Evolutionary conservation across 768 basidiomycete genomes (phyloP).

Genomic region (Gymnopilus dilepis): DNA sequence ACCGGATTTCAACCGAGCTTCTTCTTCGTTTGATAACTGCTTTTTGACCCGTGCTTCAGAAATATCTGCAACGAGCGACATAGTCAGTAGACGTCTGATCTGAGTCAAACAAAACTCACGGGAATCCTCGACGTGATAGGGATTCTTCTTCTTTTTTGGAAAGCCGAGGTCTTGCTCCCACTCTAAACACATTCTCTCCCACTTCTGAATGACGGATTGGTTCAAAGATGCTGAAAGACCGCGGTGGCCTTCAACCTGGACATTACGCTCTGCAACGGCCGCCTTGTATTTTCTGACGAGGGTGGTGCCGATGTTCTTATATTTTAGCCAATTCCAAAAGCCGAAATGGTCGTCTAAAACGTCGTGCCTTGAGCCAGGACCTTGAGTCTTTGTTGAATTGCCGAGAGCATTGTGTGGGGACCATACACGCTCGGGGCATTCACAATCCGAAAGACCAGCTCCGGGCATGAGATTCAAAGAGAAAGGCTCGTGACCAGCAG

Average conservation of each 20-base stretch:
- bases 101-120: too few species aligned
- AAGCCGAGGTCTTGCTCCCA: constrained; percentile 16
- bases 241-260: constrained; percentile 10
- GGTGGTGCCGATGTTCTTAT: constrained; percentile 5
- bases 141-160: constrained; percentile 17
- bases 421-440: constrained; percentile 32
- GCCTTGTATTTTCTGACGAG: constrained; percentile 4
- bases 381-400: too few species aligned
- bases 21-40: constrained; percentile 11
- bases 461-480: constrained; percentile 40
- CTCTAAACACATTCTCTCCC: constrained; percentile 12
- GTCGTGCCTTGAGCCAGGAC: too few species aligned
- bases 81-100: not conserved
- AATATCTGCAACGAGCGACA: constrained; percentile 5
- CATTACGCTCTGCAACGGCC: constrained; percentile 12
- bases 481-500: constrained; percentile 31
- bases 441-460: too few species aligned
- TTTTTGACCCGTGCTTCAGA: constrained; percentile 7
- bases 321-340: constrained; percentile 20
- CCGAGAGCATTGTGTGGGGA: constrained; percentile 6
- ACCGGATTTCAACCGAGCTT: not conserved
- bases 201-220: not conserved
- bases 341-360: constrained; percentile 17
- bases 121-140: constrained; percentile 8
- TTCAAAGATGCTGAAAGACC: constrained; percentile 4